These are phyloP conservation scores for Calonectria fujianensis DNA, from an alignment of 2,329 filamentous ascomycete genomes.

Conservation along the genomic window DNA sequence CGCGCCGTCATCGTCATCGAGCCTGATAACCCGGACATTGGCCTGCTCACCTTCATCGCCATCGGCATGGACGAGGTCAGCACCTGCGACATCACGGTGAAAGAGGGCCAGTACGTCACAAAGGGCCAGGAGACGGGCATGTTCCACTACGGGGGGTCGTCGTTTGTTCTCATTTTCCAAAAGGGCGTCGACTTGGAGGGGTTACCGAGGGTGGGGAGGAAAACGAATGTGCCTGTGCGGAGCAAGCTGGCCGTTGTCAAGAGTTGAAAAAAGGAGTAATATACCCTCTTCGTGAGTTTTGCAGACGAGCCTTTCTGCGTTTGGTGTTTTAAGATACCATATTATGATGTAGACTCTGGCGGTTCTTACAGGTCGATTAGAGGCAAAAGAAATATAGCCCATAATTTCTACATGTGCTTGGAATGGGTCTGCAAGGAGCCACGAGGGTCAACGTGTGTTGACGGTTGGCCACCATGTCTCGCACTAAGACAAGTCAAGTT, in stretches of 20 bases:
- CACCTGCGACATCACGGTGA: constrained; percentile 82
- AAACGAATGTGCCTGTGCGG: constrained; percentile 64
- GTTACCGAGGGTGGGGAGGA: constrained; percentile 59
- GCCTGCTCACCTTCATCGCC: constrained; percentile 81
- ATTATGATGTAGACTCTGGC: not conserved
- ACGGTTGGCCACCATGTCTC: not conserved
- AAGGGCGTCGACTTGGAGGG: constrained; percentile 70
- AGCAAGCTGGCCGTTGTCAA: constrained; percentile 60
- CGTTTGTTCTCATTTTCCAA: constrained; percentile 81
- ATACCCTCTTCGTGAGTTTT: not conserved
- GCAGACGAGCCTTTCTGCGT: not conserved
- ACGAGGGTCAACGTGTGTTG: not conserved
- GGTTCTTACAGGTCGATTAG: not conserved
- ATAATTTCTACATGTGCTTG: not conserved
- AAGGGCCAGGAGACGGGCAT: constrained; percentile 85
- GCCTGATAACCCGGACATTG: constrained; percentile 80
- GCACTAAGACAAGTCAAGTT: not conserved
- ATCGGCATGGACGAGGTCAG: constrained; percentile 87
- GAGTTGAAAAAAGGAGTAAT: constrained; percentile 26
- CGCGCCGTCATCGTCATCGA: constrained; percentile 82
- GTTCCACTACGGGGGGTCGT: constrained; percentile 88
- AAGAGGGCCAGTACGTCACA: constrained; percentile 77
- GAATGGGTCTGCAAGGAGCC: not conserved
- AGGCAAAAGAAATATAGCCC: not conserved
- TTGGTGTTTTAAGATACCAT: not conserved